Evolutionary conservation across 805 yeast species (phyloP).

Genomic region (Clavispora santaluciae): DNA sequence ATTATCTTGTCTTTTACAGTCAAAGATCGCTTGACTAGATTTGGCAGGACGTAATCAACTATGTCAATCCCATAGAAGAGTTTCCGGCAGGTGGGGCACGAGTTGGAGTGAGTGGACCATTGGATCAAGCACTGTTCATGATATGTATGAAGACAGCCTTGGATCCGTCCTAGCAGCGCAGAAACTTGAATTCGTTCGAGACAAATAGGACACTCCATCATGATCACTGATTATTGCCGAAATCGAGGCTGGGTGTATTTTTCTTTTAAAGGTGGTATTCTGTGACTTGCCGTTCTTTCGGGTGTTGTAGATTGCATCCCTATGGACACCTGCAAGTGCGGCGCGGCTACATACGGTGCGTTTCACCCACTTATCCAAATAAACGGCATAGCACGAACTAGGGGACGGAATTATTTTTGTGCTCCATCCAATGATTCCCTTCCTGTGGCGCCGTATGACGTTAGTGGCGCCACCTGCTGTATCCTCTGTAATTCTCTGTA

Average conservation of each 20-base stretch:
- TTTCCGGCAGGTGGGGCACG: slow-evolving; percentile 59
- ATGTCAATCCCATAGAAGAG: slow-evolving; percentile 37
- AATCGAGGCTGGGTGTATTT: neutral
- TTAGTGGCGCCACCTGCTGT: too few relatives aligned
- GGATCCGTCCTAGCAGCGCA: slow-evolving; percentile 22
- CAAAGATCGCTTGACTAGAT: slow-evolving; percentile 8
- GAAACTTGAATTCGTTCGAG: slow-evolving; percentile 28
- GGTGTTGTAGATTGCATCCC: neutral
- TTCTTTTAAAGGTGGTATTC: neutral
- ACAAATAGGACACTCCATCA: slow-evolving; percentile 55
- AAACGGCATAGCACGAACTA: too few relatives aligned
- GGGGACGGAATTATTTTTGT: too few relatives aligned
- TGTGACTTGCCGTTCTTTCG: neutral
- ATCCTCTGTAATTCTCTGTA: too few relatives aligned
- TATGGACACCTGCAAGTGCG: neutral
- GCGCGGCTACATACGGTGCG: neutral
- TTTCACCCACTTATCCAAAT: too few relatives aligned
- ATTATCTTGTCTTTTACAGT: slow-evolving; percentile 28
- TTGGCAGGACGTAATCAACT: slow-evolving; percentile 15
- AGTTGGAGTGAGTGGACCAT: slow-evolving; percentile 55
- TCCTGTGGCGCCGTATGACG: too few relatives aligned
- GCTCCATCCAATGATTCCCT: too few relatives aligned
- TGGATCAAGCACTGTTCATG: slow-evolving; percentile 53
- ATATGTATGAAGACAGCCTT: slow-evolving; percentile 47
- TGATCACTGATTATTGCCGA: neutral